Evolutionary conservation across 176 grass and related monocot genomes (phyloP), one percentile per base, ranked within the genome.

Genomic region (Tillandsia fasciculata): DNA sequence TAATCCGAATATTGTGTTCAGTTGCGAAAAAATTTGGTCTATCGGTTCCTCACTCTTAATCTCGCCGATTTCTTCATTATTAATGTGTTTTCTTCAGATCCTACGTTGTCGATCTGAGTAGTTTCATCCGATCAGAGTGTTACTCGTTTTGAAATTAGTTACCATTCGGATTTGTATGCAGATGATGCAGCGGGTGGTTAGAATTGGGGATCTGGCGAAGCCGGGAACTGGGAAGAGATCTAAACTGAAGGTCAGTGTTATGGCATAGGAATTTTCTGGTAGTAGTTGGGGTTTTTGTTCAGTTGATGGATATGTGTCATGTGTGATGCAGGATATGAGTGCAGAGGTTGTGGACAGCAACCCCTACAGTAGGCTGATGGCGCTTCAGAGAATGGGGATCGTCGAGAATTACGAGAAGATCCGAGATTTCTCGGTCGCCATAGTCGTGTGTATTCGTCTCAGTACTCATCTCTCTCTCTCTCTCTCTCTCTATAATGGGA

Each of bases 361-460:
- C 23, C 86, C 94, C 0, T 97, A 97, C 77, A 90, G 86, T 66
- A 85, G 94, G 70, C 71, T 97, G 63, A 99, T 99, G 94, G 94
- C 94, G 70, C 75, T 99, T 79, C 89, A 92, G 75, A 70, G 94
- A 65, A 97, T 97, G 94, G 94, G 94, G 13, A 87, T 97, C 26
- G 94, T 97, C 2, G 69, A 85, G 13, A 92, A 92, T 54, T 97
- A 97, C 15, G 94, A 97, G 65, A 85, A 74, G 58, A 97, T 97
- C 59, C 82, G 89, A 8, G 72, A 92, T 53, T 92, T 83, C 81
- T 92, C 94, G 0, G 65, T 92, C 49, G 94, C 89, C 29, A 92
- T 97, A 47, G 89, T 97, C 3, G 89, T 97, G 79, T 63, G 93
- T 66, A 51, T 64, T 64, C 11, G 8, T 70, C 13, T 24, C 9